Base-by-base conservation (phyloP, 1,284 basidiomycete species). In the Tilletia caries region DNA sequence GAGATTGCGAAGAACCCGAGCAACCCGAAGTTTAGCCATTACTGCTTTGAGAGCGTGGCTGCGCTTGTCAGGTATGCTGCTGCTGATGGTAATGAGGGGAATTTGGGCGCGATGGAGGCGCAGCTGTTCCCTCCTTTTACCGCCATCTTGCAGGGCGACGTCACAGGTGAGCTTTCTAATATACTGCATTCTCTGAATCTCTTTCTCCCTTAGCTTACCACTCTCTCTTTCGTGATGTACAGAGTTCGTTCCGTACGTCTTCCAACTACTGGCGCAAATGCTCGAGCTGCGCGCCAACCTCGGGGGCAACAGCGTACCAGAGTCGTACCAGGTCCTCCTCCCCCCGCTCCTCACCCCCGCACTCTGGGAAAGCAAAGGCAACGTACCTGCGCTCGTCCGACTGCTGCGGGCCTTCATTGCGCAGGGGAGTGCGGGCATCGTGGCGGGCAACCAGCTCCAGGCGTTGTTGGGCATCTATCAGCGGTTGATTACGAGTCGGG, bases 181-280 rank as follows among this genome's bases (percentile, higher is more conserved):
- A 29, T 62, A 4, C 13, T 15, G 6, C 41, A 66, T 6, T 3
- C 29, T 50, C 48, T 50, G n/a, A 20, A 27, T 8, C 25, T 20
- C 48, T 50, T 8, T 25, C 4, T 44, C 32, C 18, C 12, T 15
- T 5, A 18, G 33, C n/a, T 60, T 15, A 25, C 29, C 15, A 3
- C 65, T 20, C 60, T 67, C 46, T 60, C 37, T 41, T 1, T 41
- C 15, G 1, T 41, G 15, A 10, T 5, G 37, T 13, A 2, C 82
- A 93, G 95, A 98, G 85, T 98, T 97, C 82, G 91, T 96, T 67
- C 95, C 95, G 1, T 99, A 95, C 83, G 91, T 93, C 66, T 98
- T 98, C 87, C 96, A 98, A 83, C 89, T 98, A 75, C 89, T 98
- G 37, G 91, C 94, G 0, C 95, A 98, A 83, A 93, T 98, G 87